Evolutionary conservation across 805 yeast genomes (phyloP).

Genomic region (baker's yeast (Saccharomyces cerevisiae)): DNA sequence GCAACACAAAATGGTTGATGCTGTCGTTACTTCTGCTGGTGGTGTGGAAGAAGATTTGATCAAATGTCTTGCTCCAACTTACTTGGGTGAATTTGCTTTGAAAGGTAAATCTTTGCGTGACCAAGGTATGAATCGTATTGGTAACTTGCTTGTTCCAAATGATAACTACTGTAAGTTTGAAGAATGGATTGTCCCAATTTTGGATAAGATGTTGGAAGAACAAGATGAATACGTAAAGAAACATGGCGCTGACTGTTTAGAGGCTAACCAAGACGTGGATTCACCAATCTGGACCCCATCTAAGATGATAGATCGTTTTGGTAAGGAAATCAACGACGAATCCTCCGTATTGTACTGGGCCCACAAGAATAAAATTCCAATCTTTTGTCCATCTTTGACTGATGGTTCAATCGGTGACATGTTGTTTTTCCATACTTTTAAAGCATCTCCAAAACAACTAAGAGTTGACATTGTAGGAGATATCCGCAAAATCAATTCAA

Average conservation of each 20-base stretch:
- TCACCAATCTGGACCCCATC: constrained; percentile 86
- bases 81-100: constrained; percentile 81
- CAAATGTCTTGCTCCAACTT: constrained; percentile 94
- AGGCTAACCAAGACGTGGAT: constrained; percentile 42
- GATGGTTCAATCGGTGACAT: constrained; percentile 99
- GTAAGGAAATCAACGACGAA: constrained; percentile 92
- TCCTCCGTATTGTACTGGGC: constrained; percentile 95
- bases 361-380: constrained; percentile 90
- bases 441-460: constrained; percentile 81
- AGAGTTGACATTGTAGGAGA: constrained; percentile 91
- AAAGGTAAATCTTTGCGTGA: constrained; percentile 80
- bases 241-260: constrained; percentile 46
- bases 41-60: constrained; percentile 97
- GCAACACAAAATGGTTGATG: constrained; percentile 89
- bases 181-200: constrained; percentile 96
- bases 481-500: constrained; percentile 80
- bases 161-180: constrained; percentile 96
- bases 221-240: constrained; percentile 60
- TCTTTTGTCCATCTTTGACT: constrained; percentile 94
- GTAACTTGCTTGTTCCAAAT: constrained; percentile 92
- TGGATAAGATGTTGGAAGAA: constrained; percentile 81
- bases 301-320: constrained; percentile 81
- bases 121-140: constrained; percentile 95
- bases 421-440: constrained; percentile 97
- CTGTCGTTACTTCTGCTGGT: constrained; percentile 95